Conservation (phyloP, 257 asterid species). For the Anisodus tanguticus region DNA sequence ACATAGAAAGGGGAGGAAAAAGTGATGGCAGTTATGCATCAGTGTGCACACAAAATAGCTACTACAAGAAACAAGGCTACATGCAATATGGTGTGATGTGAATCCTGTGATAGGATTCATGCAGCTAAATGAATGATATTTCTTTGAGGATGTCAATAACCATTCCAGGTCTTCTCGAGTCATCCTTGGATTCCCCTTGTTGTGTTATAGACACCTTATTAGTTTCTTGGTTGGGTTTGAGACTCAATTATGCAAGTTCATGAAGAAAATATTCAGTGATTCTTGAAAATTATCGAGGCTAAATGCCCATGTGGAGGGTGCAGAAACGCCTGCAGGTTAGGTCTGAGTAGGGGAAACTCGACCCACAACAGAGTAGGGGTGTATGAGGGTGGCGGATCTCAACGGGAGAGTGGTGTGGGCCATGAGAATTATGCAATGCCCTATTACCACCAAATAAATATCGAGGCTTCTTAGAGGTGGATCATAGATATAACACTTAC, state of each 20-base stretch:
- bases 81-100: not conserved
- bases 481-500: not conserved
- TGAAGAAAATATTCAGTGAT: constrained; percentile 14
- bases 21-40: constrained; percentile 13
- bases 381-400: constrained; percentile 3
- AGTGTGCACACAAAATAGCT: not conserved
- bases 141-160: not conserved
- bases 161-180: not conserved
- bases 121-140: not conserved
- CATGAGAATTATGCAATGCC: constrained; percentile 12
- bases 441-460: constrained; percentile 9
- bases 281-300: not conserved
- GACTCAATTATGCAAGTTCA: not conserved
- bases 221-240: constrained; percentile 1
- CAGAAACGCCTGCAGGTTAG: not conserved
- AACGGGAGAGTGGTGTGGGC: not conserved
- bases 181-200: not conserved
- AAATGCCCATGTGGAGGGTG: not conserved
- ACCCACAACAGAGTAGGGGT: not conserved
- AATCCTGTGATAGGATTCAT: not conserved
- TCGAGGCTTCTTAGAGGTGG: not conserved
- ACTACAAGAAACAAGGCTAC: not conserved
- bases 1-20: not conserved
- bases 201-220: constrained; percentile 3
- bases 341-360: not conserved